Evolutionary conservation across 2,329 filamentous ascomycete species (phyloP).

Genomic region (Sordariomycetes sp.): DNA sequence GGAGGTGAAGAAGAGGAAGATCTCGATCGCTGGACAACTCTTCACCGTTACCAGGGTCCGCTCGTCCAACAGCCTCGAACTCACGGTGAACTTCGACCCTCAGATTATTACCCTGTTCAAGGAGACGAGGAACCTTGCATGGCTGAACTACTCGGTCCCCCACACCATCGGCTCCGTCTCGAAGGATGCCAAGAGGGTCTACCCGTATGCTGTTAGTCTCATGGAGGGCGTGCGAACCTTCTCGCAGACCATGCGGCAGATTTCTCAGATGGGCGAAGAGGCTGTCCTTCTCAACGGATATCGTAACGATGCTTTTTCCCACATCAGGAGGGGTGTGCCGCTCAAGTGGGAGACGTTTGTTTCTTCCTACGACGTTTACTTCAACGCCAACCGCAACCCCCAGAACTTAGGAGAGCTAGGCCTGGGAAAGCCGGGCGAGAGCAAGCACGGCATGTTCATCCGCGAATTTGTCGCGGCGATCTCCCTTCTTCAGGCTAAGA

Average conservation of each 20-base stretch:
- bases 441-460: conserved; percentile 93
- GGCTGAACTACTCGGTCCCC: conserved; percentile 89
- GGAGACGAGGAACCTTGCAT: conserved; percentile 88
- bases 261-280: conserved; percentile 76
- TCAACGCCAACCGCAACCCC: conserved; percentile 32
- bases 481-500: conserved; percentile 79
- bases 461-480: conserved; percentile 83
- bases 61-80: conserved; percentile 74
- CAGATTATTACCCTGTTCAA: conserved; percentile 98
- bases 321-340: conserved; percentile 78
- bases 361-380: conserved; percentile 82
- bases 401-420: conserved; percentile 30
- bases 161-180: conserved; percentile 92
- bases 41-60: conserved; percentile 84
- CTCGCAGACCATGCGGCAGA: conserved; percentile 74
- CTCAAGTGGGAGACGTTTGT: conserved; percentile 97
- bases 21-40: conserved; percentile 82
- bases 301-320: conserved; percentile 73
- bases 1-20: conserved; percentile 77
- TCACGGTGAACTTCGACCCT: conserved; percentile 90
- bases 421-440: conserved; percentile 51
- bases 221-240: conserved; percentile 98
- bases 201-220: conserved; percentile 91
- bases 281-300: conserved; percentile 82
- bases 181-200: conserved; percentile 97